These are phyloP conservation scores for Barnettozyma wickerhamii DNA, from an alignment of 805 yeast species.

Conservation along the genomic window DNA sequence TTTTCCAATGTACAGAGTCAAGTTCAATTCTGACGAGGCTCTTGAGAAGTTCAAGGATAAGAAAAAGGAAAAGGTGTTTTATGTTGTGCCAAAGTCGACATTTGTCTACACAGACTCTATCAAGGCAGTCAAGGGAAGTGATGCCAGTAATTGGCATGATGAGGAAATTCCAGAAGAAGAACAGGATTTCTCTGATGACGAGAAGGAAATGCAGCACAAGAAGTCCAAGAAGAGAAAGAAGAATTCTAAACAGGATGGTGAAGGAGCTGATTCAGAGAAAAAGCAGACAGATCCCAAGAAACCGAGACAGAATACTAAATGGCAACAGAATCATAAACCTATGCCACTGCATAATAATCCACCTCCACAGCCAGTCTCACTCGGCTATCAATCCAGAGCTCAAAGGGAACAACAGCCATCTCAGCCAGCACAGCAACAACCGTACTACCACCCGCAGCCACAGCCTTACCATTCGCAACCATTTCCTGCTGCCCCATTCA, in stretches of 20 bases:
- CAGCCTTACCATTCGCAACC: too few relatives aligned
- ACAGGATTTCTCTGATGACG: conserved; percentile 95
- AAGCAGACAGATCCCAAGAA: conserved; percentile 4
- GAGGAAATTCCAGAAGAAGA: conserved; percentile 93
- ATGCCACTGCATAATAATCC: not conserved
- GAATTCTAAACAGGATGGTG: conserved; percentile 1
- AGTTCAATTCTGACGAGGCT: conserved; percentile 50
- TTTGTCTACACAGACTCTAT: conserved; percentile 74
- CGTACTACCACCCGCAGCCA: conserved; percentile 6
- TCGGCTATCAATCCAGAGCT: conserved; percentile 21
- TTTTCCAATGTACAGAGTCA: conserved; percentile 75
- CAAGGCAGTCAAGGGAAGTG: conserved; percentile 75
- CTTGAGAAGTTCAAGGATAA: conserved; percentile 40
- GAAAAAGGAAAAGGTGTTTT: conserved; percentile 58
- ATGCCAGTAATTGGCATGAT: conserved; percentile 92
- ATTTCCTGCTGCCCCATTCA: conserved; percentile 18
- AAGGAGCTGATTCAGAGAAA: not conserved
- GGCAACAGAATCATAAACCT: not conserved
- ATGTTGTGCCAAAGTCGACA: conserved; percentile 76
- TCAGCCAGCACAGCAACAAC: conserved; percentile 9
- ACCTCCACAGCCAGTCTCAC: not conserved
- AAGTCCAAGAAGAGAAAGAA: conserved; percentile 39
- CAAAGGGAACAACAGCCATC: conserved; percentile 20
- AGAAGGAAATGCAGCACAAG: conserved; percentile 71
- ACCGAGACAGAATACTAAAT: not conserved